These are phyloP conservation scores for Herpetospermum pedunculosum DNA, from an alignment of 306 rosid genomes.

Conservation along the genomic window DNA sequence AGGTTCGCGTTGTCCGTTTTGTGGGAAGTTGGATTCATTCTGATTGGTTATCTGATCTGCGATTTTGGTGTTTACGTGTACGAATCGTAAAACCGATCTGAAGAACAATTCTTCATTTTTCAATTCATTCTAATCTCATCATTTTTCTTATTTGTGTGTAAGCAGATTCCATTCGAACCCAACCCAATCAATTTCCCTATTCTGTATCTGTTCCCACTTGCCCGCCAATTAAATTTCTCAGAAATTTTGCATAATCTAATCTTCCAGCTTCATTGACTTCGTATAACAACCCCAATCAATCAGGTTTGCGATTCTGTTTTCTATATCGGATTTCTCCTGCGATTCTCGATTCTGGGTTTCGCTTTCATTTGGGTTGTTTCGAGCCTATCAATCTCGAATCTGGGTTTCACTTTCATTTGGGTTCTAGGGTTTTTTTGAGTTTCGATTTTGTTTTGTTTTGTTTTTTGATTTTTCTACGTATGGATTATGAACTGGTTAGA, in stretches of 20 bases:
- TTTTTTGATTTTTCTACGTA: neutral
- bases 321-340: neutral
- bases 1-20: no score
- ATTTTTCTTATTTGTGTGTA: neutral
- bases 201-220: neutral
- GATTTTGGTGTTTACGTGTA: neutral
- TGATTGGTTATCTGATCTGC: neutral
- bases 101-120: neutral
- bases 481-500: constrained; percentile 48
- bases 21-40: neutral
- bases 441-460: neutral
- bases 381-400: neutral
- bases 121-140: neutral
- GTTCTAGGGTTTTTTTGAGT: neutral
- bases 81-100: neutral
- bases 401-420: constrained; percentile 9
- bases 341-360: neutral
- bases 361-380: neutral
- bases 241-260: neutral
- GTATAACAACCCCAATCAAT: neutral
- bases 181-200: neutral
- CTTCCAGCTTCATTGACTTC: neutral
- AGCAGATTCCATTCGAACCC: neutral
- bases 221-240: neutral
- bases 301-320: neutral